These are phyloP conservation scores for Fagus sylvatica DNA, from an alignment of 306 rosid genomes.

Conservation along the genomic window DNA sequence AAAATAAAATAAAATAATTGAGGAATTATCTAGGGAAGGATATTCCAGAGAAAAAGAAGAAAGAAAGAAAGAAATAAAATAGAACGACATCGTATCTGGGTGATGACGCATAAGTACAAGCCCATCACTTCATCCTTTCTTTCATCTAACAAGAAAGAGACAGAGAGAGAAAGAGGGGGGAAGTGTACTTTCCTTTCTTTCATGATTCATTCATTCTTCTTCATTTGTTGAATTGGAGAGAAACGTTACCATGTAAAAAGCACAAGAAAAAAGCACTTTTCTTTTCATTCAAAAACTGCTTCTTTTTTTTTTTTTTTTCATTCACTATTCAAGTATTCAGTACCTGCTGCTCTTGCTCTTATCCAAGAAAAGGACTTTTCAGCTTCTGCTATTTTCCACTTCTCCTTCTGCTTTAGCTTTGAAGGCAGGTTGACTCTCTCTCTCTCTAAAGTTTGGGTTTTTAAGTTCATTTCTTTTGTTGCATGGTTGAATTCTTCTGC, in stretches of 20 bases:
- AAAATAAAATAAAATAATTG: too few species aligned
- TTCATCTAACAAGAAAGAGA: too few species aligned
- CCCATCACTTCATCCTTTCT: background rate
- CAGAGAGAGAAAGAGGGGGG: background rate
- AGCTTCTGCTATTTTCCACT: slow-evolving; percentile 21
- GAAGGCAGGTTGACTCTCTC: slow-evolving; percentile 27
- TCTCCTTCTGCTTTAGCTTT: slow-evolving; percentile 19
- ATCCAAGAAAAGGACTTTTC: background rate
- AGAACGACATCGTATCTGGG: too few species aligned
- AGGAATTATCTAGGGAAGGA: too few species aligned
- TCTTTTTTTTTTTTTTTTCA: background rate
- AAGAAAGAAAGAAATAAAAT: too few species aligned
- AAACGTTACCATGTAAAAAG: background rate
- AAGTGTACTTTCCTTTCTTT: background rate
- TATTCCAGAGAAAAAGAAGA: too few species aligned
- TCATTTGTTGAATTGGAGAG: background rate
- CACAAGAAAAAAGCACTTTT: background rate
- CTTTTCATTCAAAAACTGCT: background rate
- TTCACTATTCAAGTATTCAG: background rate
- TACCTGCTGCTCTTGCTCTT: background rate
- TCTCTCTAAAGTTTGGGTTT: slow-evolving; percentile 15
- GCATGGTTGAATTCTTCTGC: background rate
- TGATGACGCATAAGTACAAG: too few species aligned
- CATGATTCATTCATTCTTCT: background rate
- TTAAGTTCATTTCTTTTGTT: slow-evolving; percentile 16